These are phyloP conservation scores for Xylaria scruposa DNA, from an alignment of 495 filamentous ascomycete genomes.

Conservation along the genomic window DNA sequence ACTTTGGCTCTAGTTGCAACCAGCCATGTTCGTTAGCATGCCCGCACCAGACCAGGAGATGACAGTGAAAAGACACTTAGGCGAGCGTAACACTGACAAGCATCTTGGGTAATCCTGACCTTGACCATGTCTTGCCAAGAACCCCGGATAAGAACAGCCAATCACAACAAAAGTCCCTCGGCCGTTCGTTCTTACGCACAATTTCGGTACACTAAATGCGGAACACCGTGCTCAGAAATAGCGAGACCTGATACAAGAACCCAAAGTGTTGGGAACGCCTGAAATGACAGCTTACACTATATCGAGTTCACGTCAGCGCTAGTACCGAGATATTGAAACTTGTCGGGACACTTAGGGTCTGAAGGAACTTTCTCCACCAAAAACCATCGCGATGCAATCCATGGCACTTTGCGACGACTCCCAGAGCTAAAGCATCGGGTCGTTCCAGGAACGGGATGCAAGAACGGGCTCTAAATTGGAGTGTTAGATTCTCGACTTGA, in stretches of 20 bases:
- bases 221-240: conserved; percentile 24
- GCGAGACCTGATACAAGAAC: neutral
- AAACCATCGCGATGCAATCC: neutral
- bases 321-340: conserved; percentile 17
- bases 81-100: conserved; percentile 14
- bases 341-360: neutral
- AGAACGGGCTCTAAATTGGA: conserved; percentile 15
- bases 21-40: neutral
- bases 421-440: conserved; percentile 15
- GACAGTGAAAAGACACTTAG: neutral
- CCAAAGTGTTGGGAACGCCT: conserved; percentile 27
- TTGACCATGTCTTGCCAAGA: conserved; percentile 10
- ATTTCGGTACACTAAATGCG: conserved; percentile 21
- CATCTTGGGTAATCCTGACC: neutral
- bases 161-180: conserved; percentile 25
- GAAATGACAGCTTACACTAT: conserved; percentile 18
- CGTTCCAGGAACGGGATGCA: conserved; percentile 23
- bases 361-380: conserved; percentile 7
- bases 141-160: conserved; percentile 10
- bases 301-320: conserved; percentile 19
- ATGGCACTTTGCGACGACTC: neutral
- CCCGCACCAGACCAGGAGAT: neutral
- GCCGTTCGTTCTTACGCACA: neutral
- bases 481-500: neutral
- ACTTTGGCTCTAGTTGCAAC: conserved; percentile 1